These are phyloP conservation scores for Cyanodermella asteris DNA, from an alignment of 2,329 filamentous ascomycete genomes.

Conservation along the genomic window DNA sequence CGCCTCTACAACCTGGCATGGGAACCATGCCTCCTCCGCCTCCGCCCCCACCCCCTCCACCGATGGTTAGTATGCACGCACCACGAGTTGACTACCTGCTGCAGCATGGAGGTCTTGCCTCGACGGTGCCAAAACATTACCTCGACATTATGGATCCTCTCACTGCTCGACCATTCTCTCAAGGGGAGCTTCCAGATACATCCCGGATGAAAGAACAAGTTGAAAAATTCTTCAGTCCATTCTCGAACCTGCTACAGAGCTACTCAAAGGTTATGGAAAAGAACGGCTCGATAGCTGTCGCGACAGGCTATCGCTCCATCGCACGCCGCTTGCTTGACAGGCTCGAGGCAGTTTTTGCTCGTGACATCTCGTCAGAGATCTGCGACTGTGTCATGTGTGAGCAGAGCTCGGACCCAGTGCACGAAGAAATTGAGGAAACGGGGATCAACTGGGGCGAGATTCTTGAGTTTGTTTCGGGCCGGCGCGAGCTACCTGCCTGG, in stretches of 20 bases:
- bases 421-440: constrained; percentile 34
- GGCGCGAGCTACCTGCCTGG: constrained; percentile 69
- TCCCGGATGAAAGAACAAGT: constrained; percentile 16
- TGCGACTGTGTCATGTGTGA: constrained; percentile 75
- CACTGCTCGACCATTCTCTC: constrained; percentile 25
- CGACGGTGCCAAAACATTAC: constrained; percentile 51
- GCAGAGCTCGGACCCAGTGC: constrained; percentile 14
- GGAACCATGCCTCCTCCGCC: constrained; percentile 17
- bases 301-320: constrained; percentile 87
- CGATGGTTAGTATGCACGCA: constrained; percentile 41
- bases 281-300: constrained; percentile 78
- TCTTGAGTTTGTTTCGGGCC: constrained; percentile 73
- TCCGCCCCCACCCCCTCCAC: constrained; percentile 56
- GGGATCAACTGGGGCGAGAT: constrained; percentile 92
- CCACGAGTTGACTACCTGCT: constrained; percentile 83
- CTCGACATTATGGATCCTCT: constrained; percentile 36
- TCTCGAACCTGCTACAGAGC: constrained; percentile 64
- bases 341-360: constrained; percentile 79
- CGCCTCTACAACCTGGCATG: no score
- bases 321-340: constrained; percentile 74
- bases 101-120: constrained; percentile 61
- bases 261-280: constrained; percentile 63
- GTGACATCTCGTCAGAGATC: constrained; percentile 71
- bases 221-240: constrained; percentile 58
- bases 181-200: no score